Percentiles rank a stretch among this genome's conserved stretches.
phyloP scores from a whole-genome alignment of 2,329 filamentous ascomycete species.

The Colletotrichum costaricense region DNA sequence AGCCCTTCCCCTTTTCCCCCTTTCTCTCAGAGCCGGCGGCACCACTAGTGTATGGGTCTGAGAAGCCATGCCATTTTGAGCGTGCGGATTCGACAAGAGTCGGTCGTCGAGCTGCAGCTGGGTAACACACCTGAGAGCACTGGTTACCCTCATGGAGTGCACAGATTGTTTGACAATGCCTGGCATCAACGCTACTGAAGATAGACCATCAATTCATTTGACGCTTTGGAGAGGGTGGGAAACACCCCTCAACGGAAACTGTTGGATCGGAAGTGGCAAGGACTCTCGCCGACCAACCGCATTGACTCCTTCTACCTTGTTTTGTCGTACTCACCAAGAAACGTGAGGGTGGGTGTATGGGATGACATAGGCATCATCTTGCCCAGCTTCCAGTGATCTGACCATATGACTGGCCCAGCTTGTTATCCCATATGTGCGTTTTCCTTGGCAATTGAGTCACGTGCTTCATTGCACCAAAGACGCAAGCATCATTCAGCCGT shows the following conservation, averaged over 20 bases:
- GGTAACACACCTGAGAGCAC: background rate
- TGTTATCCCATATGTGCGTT: background rate
- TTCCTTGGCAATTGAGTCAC: conserved; percentile 13
- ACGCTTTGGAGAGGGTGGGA: background rate
- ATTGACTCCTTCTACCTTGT: conserved; percentile 1
- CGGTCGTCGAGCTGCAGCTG: background rate
- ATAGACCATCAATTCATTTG: background rate
- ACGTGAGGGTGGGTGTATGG: background rate
- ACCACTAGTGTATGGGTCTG: conserved; percentile 13
- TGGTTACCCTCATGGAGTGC: background rate
- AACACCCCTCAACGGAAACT: background rate
- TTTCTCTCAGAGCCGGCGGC: conserved; percentile 10
- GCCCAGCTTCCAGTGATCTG: background rate
- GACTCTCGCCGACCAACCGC: background rate
- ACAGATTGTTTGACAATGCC: background rate
- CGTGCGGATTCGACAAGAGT: conserved; percentile 13
- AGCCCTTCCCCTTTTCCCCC: background rate
- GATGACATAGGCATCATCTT: background rate
- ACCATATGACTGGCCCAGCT: background rate
- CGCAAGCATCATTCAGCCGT: background rate
- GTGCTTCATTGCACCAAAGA: background rate
- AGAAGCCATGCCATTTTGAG: conserved; percentile 9
- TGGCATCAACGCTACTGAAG: conserved; percentile 2
- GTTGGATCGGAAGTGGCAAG: background rate
- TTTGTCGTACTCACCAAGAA: conserved; percentile 6